A percentile compares a stretch with the other conserved stretches of the same genome.
Evolutionary conservation across 2,329 filamentous ascomycete species (phyloP).

Genomic region (Phialophora tarda): DNA sequence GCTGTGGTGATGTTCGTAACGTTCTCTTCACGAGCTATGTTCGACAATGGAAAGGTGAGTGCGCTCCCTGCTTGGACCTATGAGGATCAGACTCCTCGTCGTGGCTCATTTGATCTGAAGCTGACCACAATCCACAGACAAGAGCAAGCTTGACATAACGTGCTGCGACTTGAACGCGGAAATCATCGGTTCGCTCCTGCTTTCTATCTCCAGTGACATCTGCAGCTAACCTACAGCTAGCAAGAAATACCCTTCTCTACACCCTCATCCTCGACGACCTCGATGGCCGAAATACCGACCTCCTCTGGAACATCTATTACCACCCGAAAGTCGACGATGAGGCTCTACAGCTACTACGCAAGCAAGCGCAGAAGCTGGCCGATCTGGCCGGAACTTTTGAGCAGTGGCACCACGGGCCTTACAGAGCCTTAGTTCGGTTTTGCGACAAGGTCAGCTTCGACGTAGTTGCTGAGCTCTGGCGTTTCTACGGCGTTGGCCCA

Average conservation of each 20-base stretch:
- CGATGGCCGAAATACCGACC: conserved; percentile 38
- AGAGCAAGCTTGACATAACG: conserved; percentile 59
- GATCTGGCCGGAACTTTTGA: conserved; percentile 47
- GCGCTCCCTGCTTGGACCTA: neutral
- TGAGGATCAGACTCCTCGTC: neutral
- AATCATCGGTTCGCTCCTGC: conserved; percentile 55
- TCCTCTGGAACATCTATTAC: conserved; percentile 63
- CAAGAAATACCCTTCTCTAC: conserved; percentile 62
- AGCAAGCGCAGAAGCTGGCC: conserved; percentile 55
- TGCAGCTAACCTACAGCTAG: conserved; percentile 44
- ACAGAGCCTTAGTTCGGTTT: conserved; percentile 56
- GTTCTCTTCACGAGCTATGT: conserved; percentile 61
- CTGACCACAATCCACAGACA: neutral
- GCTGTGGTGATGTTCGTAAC: conserved; percentile 63
- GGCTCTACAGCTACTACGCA: conserved; percentile 47
- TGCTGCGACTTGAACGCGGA: conserved; percentile 60
- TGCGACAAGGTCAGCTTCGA: conserved; percentile 56
- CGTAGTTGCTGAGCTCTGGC: neutral
- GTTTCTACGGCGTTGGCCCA: neutral
- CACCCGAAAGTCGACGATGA: conserved; percentile 54
- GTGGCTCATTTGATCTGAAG: neutral
- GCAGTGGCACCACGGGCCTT: conserved; percentile 54
- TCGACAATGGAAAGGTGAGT: conserved; percentile 41
- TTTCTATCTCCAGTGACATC: neutral
- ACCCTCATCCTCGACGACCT: conserved; percentile 57